Evolutionary conservation across 2,329 filamentous ascomycete species (phyloP).

Genomic region (Helotiales sp.): DNA sequence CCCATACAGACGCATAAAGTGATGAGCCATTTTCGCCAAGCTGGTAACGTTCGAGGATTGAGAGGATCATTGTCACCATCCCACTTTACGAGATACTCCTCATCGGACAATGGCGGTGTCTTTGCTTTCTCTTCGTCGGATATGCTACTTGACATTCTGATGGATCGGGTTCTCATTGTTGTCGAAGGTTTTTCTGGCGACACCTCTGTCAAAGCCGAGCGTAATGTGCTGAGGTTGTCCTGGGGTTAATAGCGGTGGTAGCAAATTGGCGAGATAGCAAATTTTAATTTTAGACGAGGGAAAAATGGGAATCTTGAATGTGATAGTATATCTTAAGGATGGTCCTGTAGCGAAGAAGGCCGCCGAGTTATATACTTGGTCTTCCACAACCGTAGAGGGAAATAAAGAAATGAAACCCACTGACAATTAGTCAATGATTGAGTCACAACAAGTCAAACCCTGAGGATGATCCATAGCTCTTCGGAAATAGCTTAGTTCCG

Average conservation of each 20-base stretch:
- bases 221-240: neutral
- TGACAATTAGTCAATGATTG: neutral
- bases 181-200: neutral
- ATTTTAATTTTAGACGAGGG: no score
- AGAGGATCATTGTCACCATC: constrained; percentile 68
- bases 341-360: neutral
- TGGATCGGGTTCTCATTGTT: neutral
- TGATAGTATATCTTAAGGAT: no score
- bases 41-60: constrained; percentile 68
- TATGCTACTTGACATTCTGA: neutral
- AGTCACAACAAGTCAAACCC: neutral
- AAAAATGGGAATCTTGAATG: no score
- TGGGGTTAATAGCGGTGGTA: no score
- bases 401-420: neutral
- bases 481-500: neutral
- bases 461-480: neutral
- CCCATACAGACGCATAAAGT: constrained; percentile 69
- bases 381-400: neutral
- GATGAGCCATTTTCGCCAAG: constrained; percentile 71
- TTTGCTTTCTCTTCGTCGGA: constrained; percentile 12
- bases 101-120: neutral
- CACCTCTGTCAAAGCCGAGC: no score
- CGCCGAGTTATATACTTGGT: neutral
- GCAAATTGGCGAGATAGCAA: no score
- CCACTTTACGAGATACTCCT: constrained; percentile 66